Percentiles rank a stretch among this genome's conserved stretches.
phyloP scores from a whole-genome alignment of 371 early-diverging fungal genomes.

The Cokeromyces recurvatus region DNA sequence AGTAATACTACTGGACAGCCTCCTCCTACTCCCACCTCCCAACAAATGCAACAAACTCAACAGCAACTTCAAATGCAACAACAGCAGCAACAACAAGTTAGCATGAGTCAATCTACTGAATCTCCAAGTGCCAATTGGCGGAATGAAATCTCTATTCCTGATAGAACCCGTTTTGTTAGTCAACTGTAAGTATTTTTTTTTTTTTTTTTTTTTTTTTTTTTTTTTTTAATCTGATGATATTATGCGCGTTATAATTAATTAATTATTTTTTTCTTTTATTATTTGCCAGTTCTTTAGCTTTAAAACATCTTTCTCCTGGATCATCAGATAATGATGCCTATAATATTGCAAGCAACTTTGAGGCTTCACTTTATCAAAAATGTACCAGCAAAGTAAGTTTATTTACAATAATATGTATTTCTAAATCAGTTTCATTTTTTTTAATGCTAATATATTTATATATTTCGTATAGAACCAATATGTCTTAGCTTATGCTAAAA shows the following conservation, averaged over 20 bases:
- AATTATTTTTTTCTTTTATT: neutral
- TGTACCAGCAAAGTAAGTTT: constrained; percentile 39
- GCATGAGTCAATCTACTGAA: constrained; percentile 12
- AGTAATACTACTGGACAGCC: too few species aligned
- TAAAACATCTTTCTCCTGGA: constrained; percentile 31
- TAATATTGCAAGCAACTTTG: constrained; percentile 38
- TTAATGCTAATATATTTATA: neutral
- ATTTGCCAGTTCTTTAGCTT: constrained; percentile 24
- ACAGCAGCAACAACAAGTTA: constrained; percentile 7
- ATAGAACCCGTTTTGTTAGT: constrained; percentile 32
- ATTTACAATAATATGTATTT: too few species aligned
- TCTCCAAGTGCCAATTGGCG: constrained; percentile 34
- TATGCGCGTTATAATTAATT: constrained; percentile 15
- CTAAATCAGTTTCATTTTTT: neutral
- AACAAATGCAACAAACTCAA: constrained; percentile 2
- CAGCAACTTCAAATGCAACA: neutral
- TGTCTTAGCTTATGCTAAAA: constrained; percentile 28
- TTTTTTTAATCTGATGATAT: neutral
- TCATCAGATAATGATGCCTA: constrained; percentile 35
- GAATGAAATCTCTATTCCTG: constrained; percentile 32
- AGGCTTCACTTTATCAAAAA: constrained; percentile 27
- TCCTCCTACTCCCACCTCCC: neutral
- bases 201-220: neutral
- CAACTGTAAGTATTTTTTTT: constrained; percentile 30
- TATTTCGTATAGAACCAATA: constrained; percentile 33